phyloP scores from a whole-genome alignment of 805 yeast genomes.

The Ogataea trehaloabstinens region DNA sequence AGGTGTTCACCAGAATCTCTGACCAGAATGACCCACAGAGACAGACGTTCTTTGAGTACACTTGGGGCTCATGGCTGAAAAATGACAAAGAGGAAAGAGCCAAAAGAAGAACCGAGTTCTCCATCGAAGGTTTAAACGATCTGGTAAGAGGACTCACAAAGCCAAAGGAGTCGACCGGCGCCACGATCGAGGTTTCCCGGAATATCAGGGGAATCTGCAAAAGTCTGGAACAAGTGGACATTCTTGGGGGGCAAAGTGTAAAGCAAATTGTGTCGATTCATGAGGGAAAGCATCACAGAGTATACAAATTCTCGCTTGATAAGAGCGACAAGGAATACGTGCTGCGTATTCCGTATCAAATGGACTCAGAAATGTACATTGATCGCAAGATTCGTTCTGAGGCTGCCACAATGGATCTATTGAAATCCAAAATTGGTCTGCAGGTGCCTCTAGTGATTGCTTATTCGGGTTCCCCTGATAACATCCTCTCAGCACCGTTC shows the following conservation, averaged over 20 bases:
- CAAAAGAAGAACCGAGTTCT: constrained; percentile 76
- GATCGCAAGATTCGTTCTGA: constrained; percentile 77
- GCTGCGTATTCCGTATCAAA: constrained; percentile 81
- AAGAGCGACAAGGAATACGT: constrained; percentile 44
- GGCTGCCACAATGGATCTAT: constrained; percentile 90
- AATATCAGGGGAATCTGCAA: constrained; percentile 20
- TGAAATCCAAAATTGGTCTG: constrained; percentile 58
- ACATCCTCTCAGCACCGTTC: constrained; percentile 70
- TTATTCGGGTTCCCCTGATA: constrained; percentile 59
- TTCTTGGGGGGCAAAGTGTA: constrained; percentile 34
- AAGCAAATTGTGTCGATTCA: constrained; percentile 79
- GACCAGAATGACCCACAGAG: constrained; percentile 68
- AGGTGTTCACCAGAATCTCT: constrained; percentile 51
- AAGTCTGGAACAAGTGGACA: constrained; percentile 21
- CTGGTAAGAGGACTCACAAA: constrained; percentile 45
- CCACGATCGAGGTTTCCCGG: constrained; percentile 9
- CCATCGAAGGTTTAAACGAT: constrained; percentile 69
- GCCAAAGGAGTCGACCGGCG: constrained; percentile 33
- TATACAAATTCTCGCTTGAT: constrained; percentile 69
- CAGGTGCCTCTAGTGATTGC: constrained; percentile 73
- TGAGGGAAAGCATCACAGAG: constrained; percentile 92
- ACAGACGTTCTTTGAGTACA: constrained; percentile 73
- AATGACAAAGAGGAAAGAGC: constrained; percentile 74
- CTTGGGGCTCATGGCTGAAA: constrained; percentile 95
- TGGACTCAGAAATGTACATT: constrained; percentile 63